Conservation (phyloP, 208 protist species). For the Crithidia brevicula region DNA sequence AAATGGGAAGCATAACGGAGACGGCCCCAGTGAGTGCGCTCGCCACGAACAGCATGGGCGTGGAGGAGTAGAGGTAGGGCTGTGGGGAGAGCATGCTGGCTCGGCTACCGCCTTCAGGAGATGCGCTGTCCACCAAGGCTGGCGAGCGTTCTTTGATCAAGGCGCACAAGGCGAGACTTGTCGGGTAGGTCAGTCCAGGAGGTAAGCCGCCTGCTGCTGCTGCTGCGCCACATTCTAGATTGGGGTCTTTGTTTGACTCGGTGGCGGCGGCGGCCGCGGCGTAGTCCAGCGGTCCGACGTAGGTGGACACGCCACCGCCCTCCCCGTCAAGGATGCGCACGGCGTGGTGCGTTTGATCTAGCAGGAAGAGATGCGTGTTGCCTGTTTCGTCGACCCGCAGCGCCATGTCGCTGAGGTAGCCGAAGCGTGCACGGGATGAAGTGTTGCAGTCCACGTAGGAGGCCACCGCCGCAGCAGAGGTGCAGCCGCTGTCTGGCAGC, state of each 20-base stretch:
- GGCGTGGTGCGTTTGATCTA: conserved; percentile 49
- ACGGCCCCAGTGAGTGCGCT: conserved; percentile 35
- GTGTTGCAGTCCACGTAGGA: conserved; percentile 46
- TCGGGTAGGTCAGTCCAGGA: conserved; percentile 21
- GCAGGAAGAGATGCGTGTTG: conserved; percentile 46
- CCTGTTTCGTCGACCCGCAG: conserved; percentile 48
- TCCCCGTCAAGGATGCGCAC: conserved; percentile 47
- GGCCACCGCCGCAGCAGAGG: neutral
- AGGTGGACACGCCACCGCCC: conserved; percentile 48
- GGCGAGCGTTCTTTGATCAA: conserved; percentile 43
- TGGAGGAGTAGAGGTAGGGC: conserved; percentile 49
- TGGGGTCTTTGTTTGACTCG: too few species aligned
- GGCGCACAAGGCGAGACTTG: conserved; percentile 26
- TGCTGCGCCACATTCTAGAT: too few species aligned
- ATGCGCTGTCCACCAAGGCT: conserved; percentile 11
- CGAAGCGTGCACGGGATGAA: conserved; percentile 39
- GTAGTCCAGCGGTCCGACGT: conserved; percentile 55
- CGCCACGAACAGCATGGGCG: conserved; percentile 33
- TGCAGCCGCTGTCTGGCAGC: neutral
- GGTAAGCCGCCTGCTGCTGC: conserved; percentile 23
- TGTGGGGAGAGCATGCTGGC: conserved; percentile 34
- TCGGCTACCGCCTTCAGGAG: neutral
- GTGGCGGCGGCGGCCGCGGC: too few species aligned
- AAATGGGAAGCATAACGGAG: conserved; percentile 38
- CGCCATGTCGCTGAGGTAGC: conserved; percentile 49